Percentiles rank a stretch among this genome's conserved stretches.
Conservation (phyloP, 257 asterid genomes). For the Solanum appendiculatum region DNA sequence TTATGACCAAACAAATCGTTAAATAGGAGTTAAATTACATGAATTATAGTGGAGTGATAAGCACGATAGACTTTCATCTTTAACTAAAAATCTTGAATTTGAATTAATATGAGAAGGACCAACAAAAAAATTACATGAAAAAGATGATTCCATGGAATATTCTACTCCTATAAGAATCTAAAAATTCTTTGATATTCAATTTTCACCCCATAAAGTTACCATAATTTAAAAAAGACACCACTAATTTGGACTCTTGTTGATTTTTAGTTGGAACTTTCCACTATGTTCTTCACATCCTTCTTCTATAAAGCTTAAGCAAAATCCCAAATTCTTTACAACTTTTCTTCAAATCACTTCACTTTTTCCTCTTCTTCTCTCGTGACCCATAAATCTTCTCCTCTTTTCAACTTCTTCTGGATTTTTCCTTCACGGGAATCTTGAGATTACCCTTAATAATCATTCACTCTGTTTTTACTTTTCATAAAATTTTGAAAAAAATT, state of each 20-base stretch:
- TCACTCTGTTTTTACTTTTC: not conserved
- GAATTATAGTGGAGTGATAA: rapidly evolving
- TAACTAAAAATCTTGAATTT: not conserved
- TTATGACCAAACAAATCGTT: too few relatives aligned
- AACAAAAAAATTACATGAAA: not conserved
- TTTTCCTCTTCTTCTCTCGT: constrained; percentile 2
- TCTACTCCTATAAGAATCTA: not conserved
- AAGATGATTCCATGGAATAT: not conserved
- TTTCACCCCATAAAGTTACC: not conserved
- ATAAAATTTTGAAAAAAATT: not conserved
- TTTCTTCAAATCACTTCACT: not conserved
- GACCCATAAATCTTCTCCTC: constrained; percentile 3
- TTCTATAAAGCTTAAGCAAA: not conserved
- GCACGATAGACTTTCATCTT: rapidly evolving
- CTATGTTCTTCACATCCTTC: not conserved
- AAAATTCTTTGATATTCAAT: not conserved
- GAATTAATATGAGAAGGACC: rapidly evolving
- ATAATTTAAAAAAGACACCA: not conserved
- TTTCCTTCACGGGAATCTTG: constrained; percentile 4
- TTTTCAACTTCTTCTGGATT: constrained; percentile 6
- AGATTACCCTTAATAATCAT: not conserved
- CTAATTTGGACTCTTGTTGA: not conserved
- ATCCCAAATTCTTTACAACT: not conserved
- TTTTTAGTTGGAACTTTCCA: not conserved
- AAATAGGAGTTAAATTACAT: not conserved